A percentile compares a stretch with the other conserved stretches of the same genome.
Evolutionary conservation across 2,329 filamentous ascomycete genomes (phyloP).

Genomic region (Calycina herbarum): DNA sequence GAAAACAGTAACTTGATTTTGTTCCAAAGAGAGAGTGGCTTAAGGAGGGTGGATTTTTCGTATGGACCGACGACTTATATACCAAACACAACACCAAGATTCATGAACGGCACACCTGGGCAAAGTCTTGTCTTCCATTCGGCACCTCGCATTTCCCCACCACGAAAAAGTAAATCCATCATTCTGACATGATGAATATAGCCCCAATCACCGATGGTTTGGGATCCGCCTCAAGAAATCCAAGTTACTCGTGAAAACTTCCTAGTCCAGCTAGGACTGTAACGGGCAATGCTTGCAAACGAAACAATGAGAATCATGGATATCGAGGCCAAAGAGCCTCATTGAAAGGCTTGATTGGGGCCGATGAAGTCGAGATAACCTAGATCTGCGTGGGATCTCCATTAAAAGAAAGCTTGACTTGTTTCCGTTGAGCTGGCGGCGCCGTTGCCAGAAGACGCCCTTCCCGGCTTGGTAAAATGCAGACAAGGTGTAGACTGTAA

Average conservation of each 20-base stretch:
- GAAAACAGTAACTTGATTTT: not conserved
- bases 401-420: slow-evolving; percentile 19
- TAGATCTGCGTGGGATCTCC: slow-evolving; percentile 14
- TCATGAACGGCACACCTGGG: too few species aligned
- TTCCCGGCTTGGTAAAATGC: not conserved
- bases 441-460: too few species aligned
- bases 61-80: too few species aligned
- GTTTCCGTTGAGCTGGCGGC: not conserved
- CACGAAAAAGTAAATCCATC: not conserved
- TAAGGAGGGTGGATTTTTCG: too few species aligned
- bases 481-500: not conserved
- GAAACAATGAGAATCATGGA: slow-evolving; percentile 11
- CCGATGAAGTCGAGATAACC: slow-evolving; percentile 1
- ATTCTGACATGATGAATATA: not conserved
- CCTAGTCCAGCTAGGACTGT: slow-evolving; percentile 1
- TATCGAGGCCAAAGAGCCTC: slow-evolving; percentile 15
- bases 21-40: too few species aligned
- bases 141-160: too few species aligned
- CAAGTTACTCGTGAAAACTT: too few species aligned
- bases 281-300: slow-evolving; percentile 6
- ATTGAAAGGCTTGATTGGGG: slow-evolving; percentile 16
- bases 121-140: too few species aligned
- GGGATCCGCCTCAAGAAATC: slow-evolving; percentile 8
- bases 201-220: slow-evolving; percentile 4
- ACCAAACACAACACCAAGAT: too few species aligned